Evolutionary conservation across 2,329 filamentous ascomycete genomes (phyloP), one percentile per base, ranked within the genome.

Genomic region (Colletotrichum tropicale): DNA sequence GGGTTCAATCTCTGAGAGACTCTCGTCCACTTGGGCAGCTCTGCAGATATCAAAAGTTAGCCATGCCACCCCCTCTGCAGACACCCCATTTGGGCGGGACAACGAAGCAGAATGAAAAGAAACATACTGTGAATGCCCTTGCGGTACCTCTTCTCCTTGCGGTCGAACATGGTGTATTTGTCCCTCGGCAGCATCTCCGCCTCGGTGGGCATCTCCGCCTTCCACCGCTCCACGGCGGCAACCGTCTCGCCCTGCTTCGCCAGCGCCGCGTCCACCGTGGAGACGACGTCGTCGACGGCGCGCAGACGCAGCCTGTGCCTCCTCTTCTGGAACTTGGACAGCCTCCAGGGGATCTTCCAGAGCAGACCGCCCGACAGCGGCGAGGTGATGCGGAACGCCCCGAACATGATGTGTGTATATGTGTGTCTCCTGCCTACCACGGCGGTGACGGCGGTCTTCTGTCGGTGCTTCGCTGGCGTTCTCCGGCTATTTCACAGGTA

Each of bases 121-220:
- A n/a, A 92, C 95, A 81, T 90, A 98, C 96, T 98, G 87, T 98
- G 96, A 85, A 99, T 96, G 71, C 96, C 95, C 92, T 99, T 99
- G 84, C 97, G 91, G 85, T 98, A 99, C 81, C 92, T 93, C 92
- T 96, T 98, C 84, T 94, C 96, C 86, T 98, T 98, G 81, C 96
- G 93, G 86, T 98, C 96, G 86, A 98, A 99, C 82, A 99, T 94
- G 32, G 95, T 98, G 88, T 99, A 99, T 88, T 99, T 99, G 88
- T 99, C 97, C 86, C 92, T 94, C 62, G 97, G 94, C 84, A 98
- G 84, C 97, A 99, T 99, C 89, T 98, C 96, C 82, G 92, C 91
- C 89, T 99, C 97, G 30, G 92, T 94, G 26, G 97, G 97, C 97
- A 99, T 99, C 86, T 98, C 95, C 48, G 90, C 90, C 89, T 97